Percentiles rank a stretch among this genome's conserved stretches.
Evolutionary conservation across 768 basidiomycete genomes (phyloP).

Genomic region (Amanita subjunquillea): DNA sequence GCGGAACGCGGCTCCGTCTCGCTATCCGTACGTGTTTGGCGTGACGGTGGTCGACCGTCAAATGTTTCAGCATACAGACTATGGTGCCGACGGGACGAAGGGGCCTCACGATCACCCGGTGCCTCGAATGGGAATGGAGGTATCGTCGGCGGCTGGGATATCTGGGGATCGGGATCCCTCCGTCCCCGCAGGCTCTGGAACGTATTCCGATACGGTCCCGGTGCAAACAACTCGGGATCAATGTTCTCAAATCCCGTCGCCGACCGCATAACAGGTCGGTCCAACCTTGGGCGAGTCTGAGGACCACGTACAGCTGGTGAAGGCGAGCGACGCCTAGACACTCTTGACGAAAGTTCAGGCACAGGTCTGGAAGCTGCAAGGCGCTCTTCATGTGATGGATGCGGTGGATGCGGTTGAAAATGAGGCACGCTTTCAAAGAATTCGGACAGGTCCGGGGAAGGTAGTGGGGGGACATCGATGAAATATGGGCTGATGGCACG

Average conservation of each 20-base stretch:
- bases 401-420: constrained; percentile 2
- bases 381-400: neutral
- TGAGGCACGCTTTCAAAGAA: constrained; percentile 13
- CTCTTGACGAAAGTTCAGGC: neutral
- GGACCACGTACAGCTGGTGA: neutral
- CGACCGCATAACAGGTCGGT: neutral
- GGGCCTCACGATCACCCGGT: constrained; percentile 1
- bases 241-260: constrained; percentile 12
- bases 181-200: constrained; percentile 22
- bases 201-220: constrained; percentile 40
- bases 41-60: neutral
- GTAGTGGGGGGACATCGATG: constrained; percentile 16
- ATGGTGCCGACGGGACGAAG: neutral
- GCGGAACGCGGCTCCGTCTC: neutral
- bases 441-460: constrained; percentile 19
- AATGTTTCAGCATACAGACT: neutral
- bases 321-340: neutral
- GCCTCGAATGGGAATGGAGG: constrained; percentile 29
- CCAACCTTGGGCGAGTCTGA: neutral
- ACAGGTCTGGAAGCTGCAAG: neutral
- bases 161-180: constrained; percentile 5
- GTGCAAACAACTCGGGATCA: constrained; percentile 26
- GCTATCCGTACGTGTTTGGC: neutral
- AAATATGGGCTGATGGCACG: constrained; percentile 3
- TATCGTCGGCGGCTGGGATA: constrained; percentile 20